Base-by-base conservation (phyloP, 306 rosid genomes). In the Arachis hypogaea region DNA sequence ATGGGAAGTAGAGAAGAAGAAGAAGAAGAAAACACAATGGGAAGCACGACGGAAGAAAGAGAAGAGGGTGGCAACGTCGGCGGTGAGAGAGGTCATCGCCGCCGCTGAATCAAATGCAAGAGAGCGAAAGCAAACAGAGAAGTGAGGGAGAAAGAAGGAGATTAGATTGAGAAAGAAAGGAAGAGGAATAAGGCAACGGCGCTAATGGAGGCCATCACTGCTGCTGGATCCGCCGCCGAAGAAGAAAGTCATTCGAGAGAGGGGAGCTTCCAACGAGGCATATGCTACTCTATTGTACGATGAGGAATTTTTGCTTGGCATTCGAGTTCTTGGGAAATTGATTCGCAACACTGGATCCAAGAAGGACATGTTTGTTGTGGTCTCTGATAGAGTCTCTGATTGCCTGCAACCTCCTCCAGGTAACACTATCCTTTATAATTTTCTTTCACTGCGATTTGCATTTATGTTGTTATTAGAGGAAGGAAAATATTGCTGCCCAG, bases 311-410 rank as follows among this genome's bases (percentile, higher is more conserved):
- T 77, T 88, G 58, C 68, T 93, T 84, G 98, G 98, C 18, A 93
- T 93, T 73, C 78, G 96, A 77, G 98, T 93, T 56, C 93, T 93
- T 11, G 98, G 98, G 5, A 93, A 90, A 75, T 93, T 97, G n/a
- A 88, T 90, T 7, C 86, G 96, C 10, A 88, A 86, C 77, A 86
- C 93, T 60, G 84, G 92, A 73, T 86, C 97, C 60, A 85, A 72
- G 44, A 88, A 88, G 90, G 96, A 88, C 60, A 84, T 93, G 98
- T 93, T 93, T 49, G 98, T 44, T 65, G 78, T 88, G 78, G 86
- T 90, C 78, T 93, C 97, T 5, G 96, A 90, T 61, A 97, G 98
- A 11, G 97, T 93, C 75, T 93, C 97, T 65, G 79, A 85, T 68
- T 80, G 95, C 97, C 63, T 78, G 64, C 77, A 63, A 59, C 66